Percentiles rank a stretch among this genome's conserved stretches.
Evolutionary conservation across 1,139 yeast genomes (phyloP).

Genomic region (Yamadazyma sp.): DNA sequence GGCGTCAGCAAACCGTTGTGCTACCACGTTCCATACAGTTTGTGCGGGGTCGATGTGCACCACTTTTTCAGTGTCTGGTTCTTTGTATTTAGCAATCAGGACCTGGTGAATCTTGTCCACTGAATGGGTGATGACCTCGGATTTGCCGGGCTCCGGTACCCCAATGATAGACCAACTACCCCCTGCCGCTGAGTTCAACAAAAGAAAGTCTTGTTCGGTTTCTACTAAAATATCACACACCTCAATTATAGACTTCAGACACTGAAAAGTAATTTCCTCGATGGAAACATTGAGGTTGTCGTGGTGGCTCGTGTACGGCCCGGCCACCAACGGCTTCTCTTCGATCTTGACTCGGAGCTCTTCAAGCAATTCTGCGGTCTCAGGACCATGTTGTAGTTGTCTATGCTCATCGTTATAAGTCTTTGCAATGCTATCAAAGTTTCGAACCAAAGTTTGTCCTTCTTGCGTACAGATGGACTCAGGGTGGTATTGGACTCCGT

Average conservation of each 20-base stretch:
- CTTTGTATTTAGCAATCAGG: constrained; percentile 15
- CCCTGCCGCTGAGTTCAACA: constrained; percentile 79
- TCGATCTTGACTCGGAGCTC: constrained; percentile 9
- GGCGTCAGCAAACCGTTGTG: constrained; percentile 20
- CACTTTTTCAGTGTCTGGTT: constrained; percentile 5
- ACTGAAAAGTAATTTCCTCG: constrained; percentile 8
- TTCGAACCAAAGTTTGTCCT: constrained; percentile 59
- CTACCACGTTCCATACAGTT: constrained; percentile 26
- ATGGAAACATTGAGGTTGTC: constrained; percentile 7
- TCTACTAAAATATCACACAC: constrained; percentile 47
- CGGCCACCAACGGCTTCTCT: constrained; percentile 9
- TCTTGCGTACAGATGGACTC: constrained; percentile 82
- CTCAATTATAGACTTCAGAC: constrained; percentile 31
- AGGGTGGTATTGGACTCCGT: constrained; percentile 96
- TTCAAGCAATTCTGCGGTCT: background rate
- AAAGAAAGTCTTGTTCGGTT: constrained; percentile 41
- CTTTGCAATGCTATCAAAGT: constrained; percentile 60
- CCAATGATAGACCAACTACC: constrained; percentile 91
- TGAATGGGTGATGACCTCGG: constrained; percentile 69
- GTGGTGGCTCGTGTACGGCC: constrained; percentile 6
- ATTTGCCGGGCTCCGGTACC: constrained; percentile 50
- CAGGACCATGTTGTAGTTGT: constrained; percentile 4
- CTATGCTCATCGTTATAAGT: constrained; percentile 28
- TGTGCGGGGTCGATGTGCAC: constrained; percentile 5
- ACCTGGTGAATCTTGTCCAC: constrained; percentile 34